These are phyloP conservation scores for Wickerhamomyces chambardii DNA, from an alignment of 805 yeast species.

Conservation along the genomic window DNA sequence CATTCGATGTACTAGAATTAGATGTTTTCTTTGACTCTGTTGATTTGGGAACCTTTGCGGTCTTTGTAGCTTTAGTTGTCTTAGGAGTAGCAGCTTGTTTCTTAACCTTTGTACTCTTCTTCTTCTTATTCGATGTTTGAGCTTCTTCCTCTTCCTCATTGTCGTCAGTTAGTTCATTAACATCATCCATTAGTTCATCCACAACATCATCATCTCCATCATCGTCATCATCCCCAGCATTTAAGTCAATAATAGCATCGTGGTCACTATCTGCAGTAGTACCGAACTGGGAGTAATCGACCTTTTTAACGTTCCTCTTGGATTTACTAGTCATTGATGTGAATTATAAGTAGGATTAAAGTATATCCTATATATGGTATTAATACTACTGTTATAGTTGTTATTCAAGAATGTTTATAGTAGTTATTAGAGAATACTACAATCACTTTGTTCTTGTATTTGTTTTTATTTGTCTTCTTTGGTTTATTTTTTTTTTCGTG, in stretches of 20 bases:
- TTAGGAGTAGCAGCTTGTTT: not conserved
- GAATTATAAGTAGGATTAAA: too few species aligned
- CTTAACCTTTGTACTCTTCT: too few species aligned
- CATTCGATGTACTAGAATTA: slow-evolving; percentile 1
- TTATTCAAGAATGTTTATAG: too few species aligned
- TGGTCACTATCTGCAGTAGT: slow-evolving; percentile 1
- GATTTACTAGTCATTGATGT: not conserved
- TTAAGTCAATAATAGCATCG: slow-evolving; percentile 2
- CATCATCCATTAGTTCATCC: slow-evolving; percentile 3
- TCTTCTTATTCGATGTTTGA: too few species aligned
- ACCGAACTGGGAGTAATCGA: slow-evolving; percentile 6
- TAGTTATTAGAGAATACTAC: too few species aligned
- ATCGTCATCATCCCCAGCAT: slow-evolving; percentile 2
- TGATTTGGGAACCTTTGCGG: not conserved
- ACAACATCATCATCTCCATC: slow-evolving; percentile 4
- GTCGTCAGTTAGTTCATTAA: too few species aligned
- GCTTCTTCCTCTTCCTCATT: too few species aligned
- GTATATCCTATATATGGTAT: too few species aligned
- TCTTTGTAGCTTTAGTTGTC: slow-evolving; percentile 3
- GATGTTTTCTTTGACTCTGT: slow-evolving; percentile 1
- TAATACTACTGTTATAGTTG: too few species aligned
- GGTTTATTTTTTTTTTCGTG: too few species aligned
- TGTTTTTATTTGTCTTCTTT: too few species aligned
- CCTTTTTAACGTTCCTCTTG: slow-evolving; percentile 3
- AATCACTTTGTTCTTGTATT: too few species aligned